Conservation (phyloP, 1,284 basidiomycete species). For the Trametes pubescens region DNA sequence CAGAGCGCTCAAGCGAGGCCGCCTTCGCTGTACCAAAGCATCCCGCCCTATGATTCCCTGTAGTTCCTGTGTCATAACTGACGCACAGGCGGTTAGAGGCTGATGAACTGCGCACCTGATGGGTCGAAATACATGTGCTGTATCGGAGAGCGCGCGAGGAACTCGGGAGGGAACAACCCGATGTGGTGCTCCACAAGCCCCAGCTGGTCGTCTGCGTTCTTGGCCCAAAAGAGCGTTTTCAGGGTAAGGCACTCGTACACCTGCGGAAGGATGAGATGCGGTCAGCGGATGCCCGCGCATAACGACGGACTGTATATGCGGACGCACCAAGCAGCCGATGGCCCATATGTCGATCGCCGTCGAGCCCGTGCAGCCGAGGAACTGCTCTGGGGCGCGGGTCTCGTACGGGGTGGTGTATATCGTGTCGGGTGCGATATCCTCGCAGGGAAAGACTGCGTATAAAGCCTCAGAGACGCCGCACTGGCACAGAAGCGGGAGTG, state of each 20-base stretch:
- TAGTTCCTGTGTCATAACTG: no score
- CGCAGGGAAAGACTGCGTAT: neutral
- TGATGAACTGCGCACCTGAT: no score
- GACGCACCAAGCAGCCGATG: constrained; percentile 26
- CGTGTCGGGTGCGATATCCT: constrained; percentile 1
- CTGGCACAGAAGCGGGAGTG: neutral
- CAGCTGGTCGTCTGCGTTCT: no score
- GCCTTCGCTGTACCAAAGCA: no score
- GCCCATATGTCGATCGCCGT: constrained; percentile 28
- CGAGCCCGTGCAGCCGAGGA: constrained; percentile 18
- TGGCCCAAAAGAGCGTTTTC: neutral
- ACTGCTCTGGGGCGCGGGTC: constrained; percentile 19
- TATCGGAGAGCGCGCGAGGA: no score
- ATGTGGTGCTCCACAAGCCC: no score
- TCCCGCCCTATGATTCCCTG: no score
- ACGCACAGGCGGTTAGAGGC: no score
- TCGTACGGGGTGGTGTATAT: constrained; percentile 3
- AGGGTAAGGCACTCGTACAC: neutral
- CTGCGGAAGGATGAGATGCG: neutral
- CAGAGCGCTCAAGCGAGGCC: neutral
- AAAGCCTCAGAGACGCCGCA: neutral
- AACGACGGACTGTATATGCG: neutral
- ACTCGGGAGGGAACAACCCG: no score
- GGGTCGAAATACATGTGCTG: no score
- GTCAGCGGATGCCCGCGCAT: neutral